Base-by-base conservation (phyloP, 2,329 filamentous ascomycete species). In the Talaromyces sp. region DNA sequence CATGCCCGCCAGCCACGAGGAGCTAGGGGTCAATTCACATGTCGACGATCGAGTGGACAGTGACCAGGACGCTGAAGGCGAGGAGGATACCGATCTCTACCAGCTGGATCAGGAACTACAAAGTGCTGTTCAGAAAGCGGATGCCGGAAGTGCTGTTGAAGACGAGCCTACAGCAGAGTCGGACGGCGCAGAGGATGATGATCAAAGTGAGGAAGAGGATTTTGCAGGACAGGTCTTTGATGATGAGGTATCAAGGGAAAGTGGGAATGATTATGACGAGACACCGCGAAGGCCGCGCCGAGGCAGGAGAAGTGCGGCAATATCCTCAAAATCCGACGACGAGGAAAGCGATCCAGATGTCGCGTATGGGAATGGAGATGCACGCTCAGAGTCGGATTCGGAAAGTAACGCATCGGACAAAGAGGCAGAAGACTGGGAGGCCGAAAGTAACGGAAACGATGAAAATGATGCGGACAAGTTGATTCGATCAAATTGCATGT, bases 401-500 rank as follows among this genome's bases (percentile, higher is more conserved):
- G 81, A 77, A 59, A 86, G 83, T 39, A 83, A 82, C 9, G 85
- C 84, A 44, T 87, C 84, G 11, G 84, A 86, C 66, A 83, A 75
- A n/a, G 81, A 79, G 48, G 77, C 79, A 60, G 79, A 80, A 21
- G 78, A 83, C 44, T 79, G 78, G 73, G 79, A 83, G 72, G 81
- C 71, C 11, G 78, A 78, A 64, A 63, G 62, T 18, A 79, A 78
- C 62, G 65, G 76, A 73, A 59, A 72, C 68, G 39, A 80, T 33
- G 79, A 80, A 64, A 76, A 69, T 23, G 78, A 80, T 50, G 75
- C 71, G 46, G 80, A 82, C 67, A 80, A 67, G 68, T 76, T 67
- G 33, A 82, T 81, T 69, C 80, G 82, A 18, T 86, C 84, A 69
- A 82, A 83, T 64, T 90, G 87, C 86, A 82, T 88, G 86, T 89